These are phyloP conservation scores for Pseudogymnoascus sp. DNA, from an alignment of 2,329 filamentous ascomycete genomes.

Conservation along the genomic window DNA sequence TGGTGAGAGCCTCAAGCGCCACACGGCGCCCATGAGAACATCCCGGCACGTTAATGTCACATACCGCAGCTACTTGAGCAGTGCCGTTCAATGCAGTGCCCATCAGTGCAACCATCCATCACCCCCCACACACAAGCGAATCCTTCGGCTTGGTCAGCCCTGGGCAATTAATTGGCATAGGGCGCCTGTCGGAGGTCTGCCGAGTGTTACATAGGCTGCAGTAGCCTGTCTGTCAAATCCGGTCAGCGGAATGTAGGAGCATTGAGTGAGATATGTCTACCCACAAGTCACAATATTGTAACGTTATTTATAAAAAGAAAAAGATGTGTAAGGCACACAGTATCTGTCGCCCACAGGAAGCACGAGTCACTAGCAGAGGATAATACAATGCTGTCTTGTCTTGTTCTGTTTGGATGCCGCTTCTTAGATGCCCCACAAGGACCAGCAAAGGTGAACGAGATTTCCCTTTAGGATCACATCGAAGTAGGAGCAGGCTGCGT, in stretches of 20 bases:
- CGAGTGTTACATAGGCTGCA: not conserved
- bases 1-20: slow-evolving; percentile 1
- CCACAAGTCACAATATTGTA: not conserved
- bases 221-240: not conserved
- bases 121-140: not conserved
- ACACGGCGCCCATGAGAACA: not conserved
- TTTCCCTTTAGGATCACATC: not conserved
- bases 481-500: not conserved
- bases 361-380: not conserved
- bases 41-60: not conserved
- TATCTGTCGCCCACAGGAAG: not conserved
- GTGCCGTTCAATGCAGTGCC: not conserved
- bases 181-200: not conserved
- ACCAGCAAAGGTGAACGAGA: not conserved
- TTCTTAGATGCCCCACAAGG: not conserved
- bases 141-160: not conserved
- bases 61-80: not conserved
- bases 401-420: not conserved
- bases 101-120: not conserved
- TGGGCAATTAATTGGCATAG: not conserved
- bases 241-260: not conserved
- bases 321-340: not conserved
- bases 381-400: not conserved
- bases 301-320: not conserved
- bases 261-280: not conserved